Evolutionary conservation across 1,139 yeast species (phyloP).

Genomic region (Kodamaea suecica): DNA sequence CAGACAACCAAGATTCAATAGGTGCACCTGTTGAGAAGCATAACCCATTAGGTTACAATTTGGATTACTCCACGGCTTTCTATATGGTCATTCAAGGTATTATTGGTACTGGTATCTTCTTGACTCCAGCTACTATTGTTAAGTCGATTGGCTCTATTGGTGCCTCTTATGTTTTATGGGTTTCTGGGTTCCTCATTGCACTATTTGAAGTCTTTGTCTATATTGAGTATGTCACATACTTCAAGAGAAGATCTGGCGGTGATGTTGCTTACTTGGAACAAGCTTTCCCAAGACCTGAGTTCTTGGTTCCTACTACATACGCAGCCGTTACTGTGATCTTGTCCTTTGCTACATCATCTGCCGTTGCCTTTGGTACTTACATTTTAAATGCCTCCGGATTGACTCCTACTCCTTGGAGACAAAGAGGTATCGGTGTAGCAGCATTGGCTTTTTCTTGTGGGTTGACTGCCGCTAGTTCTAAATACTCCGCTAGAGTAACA

Average conservation of each 20-base stretch:
- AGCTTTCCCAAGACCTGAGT: constrained; percentile 39
- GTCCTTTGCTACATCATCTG: constrained; percentile 40
- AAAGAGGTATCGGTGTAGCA: constrained; percentile 42
- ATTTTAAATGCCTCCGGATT: constrained; percentile 36
- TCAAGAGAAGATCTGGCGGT: constrained; percentile 38
- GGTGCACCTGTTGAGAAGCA: constrained; percentile 40
- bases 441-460: constrained; percentile 29
- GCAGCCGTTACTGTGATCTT: constrained; percentile 41
- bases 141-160: constrained; percentile 41
- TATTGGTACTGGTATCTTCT: constrained; percentile 46
- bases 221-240: constrained; percentile 40
- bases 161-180: constrained; percentile 42
- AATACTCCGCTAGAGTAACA: constrained; percentile 30
- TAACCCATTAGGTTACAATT: constrained; percentile 39
- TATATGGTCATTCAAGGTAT: constrained; percentile 39
- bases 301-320: constrained; percentile 38
- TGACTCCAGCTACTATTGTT: constrained; percentile 38
- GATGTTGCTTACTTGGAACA: constrained; percentile 45
- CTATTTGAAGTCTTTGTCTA: constrained; percentile 33
- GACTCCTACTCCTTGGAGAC: constrained; percentile 35
- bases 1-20: constrained; percentile 16
- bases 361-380: constrained; percentile 42
- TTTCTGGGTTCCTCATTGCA: constrained; percentile 36
- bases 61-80: constrained; percentile 30
- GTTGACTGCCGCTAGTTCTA: constrained; percentile 29